A percentile compares a stretch with the other conserved stretches of the same genome.
Conservation (phyloP, 495 filamentous ascomycete species). For the Podospora didyma region DNA sequence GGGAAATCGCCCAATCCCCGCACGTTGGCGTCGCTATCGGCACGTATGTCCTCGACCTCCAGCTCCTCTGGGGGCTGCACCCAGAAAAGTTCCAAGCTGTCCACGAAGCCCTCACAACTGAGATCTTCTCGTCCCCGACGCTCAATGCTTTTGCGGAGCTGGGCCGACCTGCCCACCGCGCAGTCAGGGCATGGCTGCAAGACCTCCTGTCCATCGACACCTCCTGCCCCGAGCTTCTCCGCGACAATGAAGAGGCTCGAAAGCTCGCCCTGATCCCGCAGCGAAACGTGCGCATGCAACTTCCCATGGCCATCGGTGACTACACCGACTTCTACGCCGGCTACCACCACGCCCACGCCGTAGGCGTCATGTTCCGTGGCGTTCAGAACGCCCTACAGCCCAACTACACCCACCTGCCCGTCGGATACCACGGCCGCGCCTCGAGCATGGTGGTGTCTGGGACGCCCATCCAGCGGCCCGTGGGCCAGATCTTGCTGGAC, state of each 20-base stretch:
- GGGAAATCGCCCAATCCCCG: constrained; percentile 46
- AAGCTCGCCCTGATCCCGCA: constrained; percentile 42
- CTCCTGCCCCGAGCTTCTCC: constrained; percentile 21
- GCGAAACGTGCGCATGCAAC: constrained; percentile 61
- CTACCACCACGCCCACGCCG: constrained; percentile 77
- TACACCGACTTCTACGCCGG: constrained; percentile 99
- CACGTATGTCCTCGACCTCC: constrained; percentile 70
- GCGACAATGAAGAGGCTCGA: constrained; percentile 30
- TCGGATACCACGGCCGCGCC: constrained; percentile 82
- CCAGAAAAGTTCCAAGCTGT: constrained; percentile 48
- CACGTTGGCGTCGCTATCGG: constrained; percentile 79
- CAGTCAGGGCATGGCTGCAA: constrained; percentile 72
- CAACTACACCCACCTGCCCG: constrained; percentile 87
- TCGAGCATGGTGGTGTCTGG: constrained; percentile 76
- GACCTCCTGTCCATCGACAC: constrained; percentile 60
- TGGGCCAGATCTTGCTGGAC: constrained; percentile 75
- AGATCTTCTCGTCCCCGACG: constrained; percentile 63
- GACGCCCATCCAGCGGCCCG: constrained; percentile 68
- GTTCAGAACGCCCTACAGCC: constrained; percentile 75
- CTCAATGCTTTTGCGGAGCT: constrained; percentile 82
- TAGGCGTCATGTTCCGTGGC: constrained; percentile 81
- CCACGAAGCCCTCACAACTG: constrained; percentile 40
- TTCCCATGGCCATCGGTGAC: constrained; percentile 88
- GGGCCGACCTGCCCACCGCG: constrained; percentile 64
- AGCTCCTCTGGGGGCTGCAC: constrained; percentile 42